Percentiles rank a stretch among this genome's conserved stretches.
Conservation (phyloP, 139 green algal species). For the Auxenochlorella protothecoides region DNA sequence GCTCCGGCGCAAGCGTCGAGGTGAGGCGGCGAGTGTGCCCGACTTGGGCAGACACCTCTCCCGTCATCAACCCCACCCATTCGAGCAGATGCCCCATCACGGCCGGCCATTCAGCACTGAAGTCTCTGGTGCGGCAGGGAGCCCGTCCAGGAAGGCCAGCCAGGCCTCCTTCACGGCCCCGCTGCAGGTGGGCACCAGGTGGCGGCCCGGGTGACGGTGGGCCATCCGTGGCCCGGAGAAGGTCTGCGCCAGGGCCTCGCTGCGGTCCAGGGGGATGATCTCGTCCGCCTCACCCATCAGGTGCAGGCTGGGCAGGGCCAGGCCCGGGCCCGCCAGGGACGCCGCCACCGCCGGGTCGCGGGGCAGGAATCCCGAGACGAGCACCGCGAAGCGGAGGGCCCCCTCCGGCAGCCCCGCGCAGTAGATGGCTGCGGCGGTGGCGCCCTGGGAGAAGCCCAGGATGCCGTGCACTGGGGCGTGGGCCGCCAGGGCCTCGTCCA, state of each 20-base stretch:
- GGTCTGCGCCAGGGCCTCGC: constrained; percentile 12
- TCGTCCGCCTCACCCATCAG: constrained; percentile 28
- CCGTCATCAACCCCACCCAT: too few species aligned
- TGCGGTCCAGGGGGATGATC: constrained; percentile 34
- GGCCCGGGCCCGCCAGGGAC: constrained; percentile 5
- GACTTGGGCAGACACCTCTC: too few species aligned
- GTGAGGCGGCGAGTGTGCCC: too few species aligned
- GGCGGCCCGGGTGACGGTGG: constrained; percentile 26
- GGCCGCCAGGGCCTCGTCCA: constrained; percentile 17
- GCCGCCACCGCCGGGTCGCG: constrained; percentile 26
- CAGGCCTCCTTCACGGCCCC: constrained; percentile 34
- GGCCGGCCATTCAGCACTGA: too few species aligned
- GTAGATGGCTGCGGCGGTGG: constrained; percentile 41
- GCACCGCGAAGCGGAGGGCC: constrained; percentile 4
- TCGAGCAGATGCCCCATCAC: not conserved
- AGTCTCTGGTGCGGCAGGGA: not conserved
- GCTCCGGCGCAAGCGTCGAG: too few species aligned
- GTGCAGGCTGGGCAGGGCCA: constrained; percentile 20
- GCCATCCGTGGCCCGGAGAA: constrained; percentile 14
- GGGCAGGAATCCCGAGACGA: constrained; percentile 40
- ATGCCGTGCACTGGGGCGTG: constrained; percentile 29
- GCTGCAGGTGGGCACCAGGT: constrained; percentile 47
- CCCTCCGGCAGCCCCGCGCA: too few species aligned
- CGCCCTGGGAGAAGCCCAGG: constrained; percentile 51
- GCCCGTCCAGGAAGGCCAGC: constrained; percentile 20